Evolutionary conservation across 345 rosid species (phyloP).

Genomic region (Passiflora organensis): DNA sequence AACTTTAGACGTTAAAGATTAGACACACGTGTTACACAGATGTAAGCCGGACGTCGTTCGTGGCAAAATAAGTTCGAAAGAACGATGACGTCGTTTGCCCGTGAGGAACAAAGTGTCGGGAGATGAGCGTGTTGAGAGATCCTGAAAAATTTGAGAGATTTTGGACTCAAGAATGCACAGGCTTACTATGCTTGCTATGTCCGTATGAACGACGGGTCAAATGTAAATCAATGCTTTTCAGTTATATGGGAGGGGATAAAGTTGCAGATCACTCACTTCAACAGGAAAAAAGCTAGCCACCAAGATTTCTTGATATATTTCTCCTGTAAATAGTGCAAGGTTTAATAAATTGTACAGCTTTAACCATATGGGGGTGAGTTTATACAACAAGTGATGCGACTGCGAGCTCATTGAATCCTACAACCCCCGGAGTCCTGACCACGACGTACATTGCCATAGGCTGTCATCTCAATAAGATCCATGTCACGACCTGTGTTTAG

Average conservation of each 20-base stretch:
- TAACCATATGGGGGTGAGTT: neutral
- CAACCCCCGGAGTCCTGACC: constrained; percentile 66
- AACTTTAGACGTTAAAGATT: neutral
- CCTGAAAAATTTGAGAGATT: too few species aligned
- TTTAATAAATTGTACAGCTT: neutral
- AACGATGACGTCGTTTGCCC: too few species aligned
- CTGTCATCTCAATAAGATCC: constrained; percentile 85
- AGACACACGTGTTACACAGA: neutral
- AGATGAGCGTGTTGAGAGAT: too few species aligned
- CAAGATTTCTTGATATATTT: too few species aligned
- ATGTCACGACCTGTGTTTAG: constrained; percentile 63
- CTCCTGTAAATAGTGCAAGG: too few species aligned
- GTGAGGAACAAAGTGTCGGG: too few species aligned
- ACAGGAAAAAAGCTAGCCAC: neutral
- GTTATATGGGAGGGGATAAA: neutral
- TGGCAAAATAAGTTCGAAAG: too few species aligned
- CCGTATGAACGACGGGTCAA: too few species aligned
- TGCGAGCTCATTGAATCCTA: constrained; percentile 57
- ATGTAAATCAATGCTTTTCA: neutral
- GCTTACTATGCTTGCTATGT: too few species aligned
- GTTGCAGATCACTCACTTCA: neutral
- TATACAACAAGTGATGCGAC: neutral
- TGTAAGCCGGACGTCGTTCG: neutral
- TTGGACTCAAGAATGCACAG: too few species aligned
- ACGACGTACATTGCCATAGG: constrained; percentile 75